Conservation (phyloP, 163 green algal species). For the Chlamydomonas reinhardtii region DNA sequence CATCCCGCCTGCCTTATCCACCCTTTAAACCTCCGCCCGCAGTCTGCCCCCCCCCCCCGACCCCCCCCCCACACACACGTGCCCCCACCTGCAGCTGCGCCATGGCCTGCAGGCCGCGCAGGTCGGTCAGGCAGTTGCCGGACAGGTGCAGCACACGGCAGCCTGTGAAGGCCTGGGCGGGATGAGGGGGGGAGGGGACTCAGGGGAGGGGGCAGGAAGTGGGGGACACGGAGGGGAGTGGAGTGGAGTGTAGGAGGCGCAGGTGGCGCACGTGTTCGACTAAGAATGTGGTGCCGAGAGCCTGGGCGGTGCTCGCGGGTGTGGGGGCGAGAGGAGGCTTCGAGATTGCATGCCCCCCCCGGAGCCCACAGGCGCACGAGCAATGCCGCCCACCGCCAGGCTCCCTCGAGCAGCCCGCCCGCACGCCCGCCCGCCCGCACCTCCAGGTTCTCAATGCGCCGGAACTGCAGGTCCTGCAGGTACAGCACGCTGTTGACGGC, state of each 20-base stretch:
- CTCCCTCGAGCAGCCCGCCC: too few species aligned
- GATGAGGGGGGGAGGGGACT: background rate
- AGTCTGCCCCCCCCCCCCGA: background rate
- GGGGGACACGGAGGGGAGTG: too few species aligned
- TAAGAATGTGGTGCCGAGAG: too few species aligned
- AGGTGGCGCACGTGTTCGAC: too few species aligned
- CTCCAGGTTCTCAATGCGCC: slow-evolving; percentile 33
- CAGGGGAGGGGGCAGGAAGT: background rate
- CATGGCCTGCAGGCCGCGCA: slow-evolving; percentile 14
- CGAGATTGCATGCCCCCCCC: too few species aligned
- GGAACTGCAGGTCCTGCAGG: slow-evolving; percentile 29
- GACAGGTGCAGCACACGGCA: slow-evolving; percentile 38
- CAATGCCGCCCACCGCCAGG: background rate
- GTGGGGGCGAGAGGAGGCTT: too few species aligned
- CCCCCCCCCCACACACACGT: background rate
- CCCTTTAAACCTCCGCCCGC: background rate
- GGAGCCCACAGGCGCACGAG: background rate
- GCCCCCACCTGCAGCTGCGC: slow-evolving; percentile 5
- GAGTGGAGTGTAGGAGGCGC: too few species aligned
- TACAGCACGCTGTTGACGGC: slow-evolving; percentile 42
- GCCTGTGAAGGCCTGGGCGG: background rate
- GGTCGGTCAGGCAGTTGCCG: slow-evolving; percentile 32
- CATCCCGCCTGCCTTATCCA: too few species aligned
- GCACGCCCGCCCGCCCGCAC: background rate
- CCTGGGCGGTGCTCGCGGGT: too few species aligned